phyloP scores from a whole-genome alignment of 1,284 basidiomycete species.

The Cutaneotrichosporon dermatis region DNA sequence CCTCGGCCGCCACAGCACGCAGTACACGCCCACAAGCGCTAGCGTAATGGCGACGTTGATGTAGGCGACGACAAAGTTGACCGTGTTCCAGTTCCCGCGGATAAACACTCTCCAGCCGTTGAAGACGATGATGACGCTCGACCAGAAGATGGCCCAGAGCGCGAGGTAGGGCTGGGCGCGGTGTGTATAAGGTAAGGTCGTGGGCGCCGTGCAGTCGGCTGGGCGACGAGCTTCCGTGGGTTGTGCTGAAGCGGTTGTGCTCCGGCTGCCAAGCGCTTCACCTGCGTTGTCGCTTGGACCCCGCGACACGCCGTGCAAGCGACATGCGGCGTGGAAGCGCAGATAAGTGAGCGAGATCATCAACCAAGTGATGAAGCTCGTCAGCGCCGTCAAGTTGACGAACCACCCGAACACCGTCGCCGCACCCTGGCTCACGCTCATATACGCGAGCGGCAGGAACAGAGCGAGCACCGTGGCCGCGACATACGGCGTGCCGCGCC shows the following conservation, averaged over 20 bases:
- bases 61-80: constrained; percentile 24
- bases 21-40: constrained; percentile 10
- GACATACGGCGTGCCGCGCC: constrained; percentile 65
- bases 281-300: no score
- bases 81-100: constrained; percentile 34
- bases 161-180: constrained; percentile 23
- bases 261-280: no score
- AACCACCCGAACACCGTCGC: constrained; percentile 73
- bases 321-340: constrained; percentile 28
- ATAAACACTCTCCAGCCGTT: constrained; percentile 29
- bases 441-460: constrained; percentile 54
- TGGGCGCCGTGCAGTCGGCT: constrained; percentile 3
- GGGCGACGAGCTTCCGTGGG: no score
- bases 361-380: constrained; percentile 21
- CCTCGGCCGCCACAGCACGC: constrained; percentile 51
- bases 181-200: background rate
- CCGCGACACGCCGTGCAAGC: constrained; percentile 22
- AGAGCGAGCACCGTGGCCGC: constrained; percentile 63
- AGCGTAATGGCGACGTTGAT: constrained; percentile 23
- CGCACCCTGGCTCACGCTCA: constrained; percentile 54
- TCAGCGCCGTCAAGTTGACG: constrained; percentile 22
- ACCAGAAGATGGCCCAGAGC: constrained; percentile 26
- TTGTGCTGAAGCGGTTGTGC: no score
- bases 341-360: constrained; percentile 26
- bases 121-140: constrained; percentile 21